These are phyloP conservation scores for Coelastrella sp. DNA, from an alignment of 139 green algal species.

Conservation along the genomic window DNA sequence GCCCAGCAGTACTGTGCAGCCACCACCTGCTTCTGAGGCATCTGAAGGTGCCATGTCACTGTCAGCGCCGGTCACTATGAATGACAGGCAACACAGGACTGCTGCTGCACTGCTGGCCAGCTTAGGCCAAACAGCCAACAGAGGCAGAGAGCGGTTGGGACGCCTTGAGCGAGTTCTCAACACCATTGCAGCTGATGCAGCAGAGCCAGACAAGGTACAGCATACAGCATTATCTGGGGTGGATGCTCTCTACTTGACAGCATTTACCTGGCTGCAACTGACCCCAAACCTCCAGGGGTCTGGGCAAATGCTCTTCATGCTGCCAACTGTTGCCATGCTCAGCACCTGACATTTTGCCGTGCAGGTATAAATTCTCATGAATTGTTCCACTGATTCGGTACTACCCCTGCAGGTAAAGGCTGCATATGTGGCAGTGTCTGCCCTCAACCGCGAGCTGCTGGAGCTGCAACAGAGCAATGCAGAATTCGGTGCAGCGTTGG, in stretches of 20 bases:
- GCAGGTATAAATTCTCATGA: background rate
- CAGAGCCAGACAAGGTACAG: slow-evolving; percentile 43
- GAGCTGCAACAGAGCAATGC: slow-evolving; percentile 38
- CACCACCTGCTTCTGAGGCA: slow-evolving; percentile 1
- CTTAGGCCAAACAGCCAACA: slow-evolving; percentile 29
- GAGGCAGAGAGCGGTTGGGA: slow-evolving; percentile 37
- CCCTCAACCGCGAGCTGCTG: slow-evolving; percentile 38
- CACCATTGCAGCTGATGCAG: slow-evolving; percentile 36
- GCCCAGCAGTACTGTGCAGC: background rate
- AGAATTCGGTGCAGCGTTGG: slow-evolving; percentile 39
- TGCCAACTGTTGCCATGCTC: background rate
- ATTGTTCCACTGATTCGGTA: background rate
- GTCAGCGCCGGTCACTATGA: slow-evolving; percentile 39
- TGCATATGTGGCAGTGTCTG: slow-evolving; percentile 18
- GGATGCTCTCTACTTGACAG: too few relatives aligned
- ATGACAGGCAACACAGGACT: slow-evolving; percentile 36
- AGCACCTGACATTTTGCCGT: too few relatives aligned
- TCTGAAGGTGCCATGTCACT: slow-evolving; percentile 10
- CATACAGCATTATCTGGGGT: too few relatives aligned
- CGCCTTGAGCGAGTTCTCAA: slow-evolving; percentile 45
- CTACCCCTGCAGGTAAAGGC: slow-evolving; percentile 2
- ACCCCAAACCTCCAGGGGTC: too few relatives aligned
- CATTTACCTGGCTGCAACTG: too few relatives aligned
- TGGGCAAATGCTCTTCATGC: too few relatives aligned
- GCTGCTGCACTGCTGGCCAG: slow-evolving; percentile 39